Evolutionary conservation across 2,329 filamentous ascomycete species (phyloP).

Genomic region (Diplodia scrobiculata): DNA sequence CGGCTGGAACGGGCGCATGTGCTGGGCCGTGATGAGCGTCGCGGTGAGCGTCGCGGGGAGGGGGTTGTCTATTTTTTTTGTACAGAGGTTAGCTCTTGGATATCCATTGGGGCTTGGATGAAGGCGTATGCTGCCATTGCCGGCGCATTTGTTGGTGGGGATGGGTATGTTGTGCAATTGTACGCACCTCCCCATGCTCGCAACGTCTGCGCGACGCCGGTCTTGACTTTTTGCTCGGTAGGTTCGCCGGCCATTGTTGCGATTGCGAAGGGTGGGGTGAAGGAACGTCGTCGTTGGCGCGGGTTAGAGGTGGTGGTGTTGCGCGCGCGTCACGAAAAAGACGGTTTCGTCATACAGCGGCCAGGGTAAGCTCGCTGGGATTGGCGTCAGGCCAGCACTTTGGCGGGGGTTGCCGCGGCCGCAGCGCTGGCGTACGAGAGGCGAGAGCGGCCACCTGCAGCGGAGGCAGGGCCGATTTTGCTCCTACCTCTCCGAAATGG

Average conservation of each 20-base stretch:
- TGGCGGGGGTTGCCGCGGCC: slow-evolving; percentile 11
- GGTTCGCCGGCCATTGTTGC: slow-evolving; percentile 45
- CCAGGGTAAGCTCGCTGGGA: not conserved
- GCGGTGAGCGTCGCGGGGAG: slow-evolving; percentile 67
- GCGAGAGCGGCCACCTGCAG: slow-evolving; percentile 16
- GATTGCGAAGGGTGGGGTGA: not conserved
- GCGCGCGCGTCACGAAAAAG: not conserved
- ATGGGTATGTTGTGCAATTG: not conserved
- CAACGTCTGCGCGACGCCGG: slow-evolving; percentile 49
- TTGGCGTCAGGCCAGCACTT: slow-evolving; percentile 1
- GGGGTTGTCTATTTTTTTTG: slow-evolving; percentile 3
- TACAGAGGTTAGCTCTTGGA: not conserved
- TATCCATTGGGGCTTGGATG: not conserved
- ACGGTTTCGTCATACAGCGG: slow-evolving; percentile 23
- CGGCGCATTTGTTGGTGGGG: too few species aligned
- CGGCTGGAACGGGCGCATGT: slow-evolving; percentile 65
- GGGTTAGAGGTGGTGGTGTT: not conserved
- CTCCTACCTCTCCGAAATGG: not conserved
- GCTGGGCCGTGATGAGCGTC: slow-evolving; percentile 66
- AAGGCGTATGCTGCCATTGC: too few species aligned
- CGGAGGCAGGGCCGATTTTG: not conserved
- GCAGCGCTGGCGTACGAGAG: not conserved
- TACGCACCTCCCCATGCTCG: slow-evolving; percentile 55
- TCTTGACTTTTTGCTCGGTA: slow-evolving; percentile 44
- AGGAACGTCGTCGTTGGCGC: not conserved